phyloP scores from a whole-genome alignment of 768 basidiomycete genomes.

The Phanerochaete carnosa region DNA sequence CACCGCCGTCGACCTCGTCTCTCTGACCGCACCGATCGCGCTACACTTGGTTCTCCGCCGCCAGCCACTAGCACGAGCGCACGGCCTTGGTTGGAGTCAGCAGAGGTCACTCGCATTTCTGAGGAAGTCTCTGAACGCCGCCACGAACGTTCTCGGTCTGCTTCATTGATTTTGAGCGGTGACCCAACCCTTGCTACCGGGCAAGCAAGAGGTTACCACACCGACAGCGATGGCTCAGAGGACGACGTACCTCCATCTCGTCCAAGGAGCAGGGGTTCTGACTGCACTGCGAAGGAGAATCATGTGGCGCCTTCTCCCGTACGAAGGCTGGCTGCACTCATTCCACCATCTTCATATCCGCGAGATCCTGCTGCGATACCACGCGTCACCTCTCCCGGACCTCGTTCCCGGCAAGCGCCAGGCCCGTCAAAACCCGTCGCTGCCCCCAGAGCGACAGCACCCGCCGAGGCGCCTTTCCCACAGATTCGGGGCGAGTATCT shows the following conservation, averaged over 20 bases:
- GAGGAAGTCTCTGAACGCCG: constrained; percentile 66
- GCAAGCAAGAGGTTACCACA: constrained; percentile 3
- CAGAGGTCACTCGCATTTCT: constrained; percentile 61
- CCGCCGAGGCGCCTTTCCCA: constrained; percentile 66
- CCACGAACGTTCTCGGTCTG: constrained; percentile 41
- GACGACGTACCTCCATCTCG: neutral
- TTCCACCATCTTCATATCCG: neutral
- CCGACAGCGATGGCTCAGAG: neutral
- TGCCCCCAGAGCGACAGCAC: constrained; percentile 30
- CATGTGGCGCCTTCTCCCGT: neutral
- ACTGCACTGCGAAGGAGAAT: neutral
- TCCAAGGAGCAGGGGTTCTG: neutral
- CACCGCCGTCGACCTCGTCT: constrained; percentile 33
- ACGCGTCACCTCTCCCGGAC: neutral
- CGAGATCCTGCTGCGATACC: neutral
- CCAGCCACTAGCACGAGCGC: constrained; percentile 14
- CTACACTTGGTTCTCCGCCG: constrained; percentile 45
- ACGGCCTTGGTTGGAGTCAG: constrained; percentile 48
- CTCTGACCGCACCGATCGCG: constrained; percentile 52
- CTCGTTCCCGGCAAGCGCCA: neutral
- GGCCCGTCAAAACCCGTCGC: neutral
- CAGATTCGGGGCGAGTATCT: constrained; percentile 75
- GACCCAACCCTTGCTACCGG: constrained; percentile 6
- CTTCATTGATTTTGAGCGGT: constrained; percentile 15
- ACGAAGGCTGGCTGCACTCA: neutral